Evolutionary conservation across 129 eudicot genomes (phyloP).

Genomic region (Lactuca saligna): DNA sequence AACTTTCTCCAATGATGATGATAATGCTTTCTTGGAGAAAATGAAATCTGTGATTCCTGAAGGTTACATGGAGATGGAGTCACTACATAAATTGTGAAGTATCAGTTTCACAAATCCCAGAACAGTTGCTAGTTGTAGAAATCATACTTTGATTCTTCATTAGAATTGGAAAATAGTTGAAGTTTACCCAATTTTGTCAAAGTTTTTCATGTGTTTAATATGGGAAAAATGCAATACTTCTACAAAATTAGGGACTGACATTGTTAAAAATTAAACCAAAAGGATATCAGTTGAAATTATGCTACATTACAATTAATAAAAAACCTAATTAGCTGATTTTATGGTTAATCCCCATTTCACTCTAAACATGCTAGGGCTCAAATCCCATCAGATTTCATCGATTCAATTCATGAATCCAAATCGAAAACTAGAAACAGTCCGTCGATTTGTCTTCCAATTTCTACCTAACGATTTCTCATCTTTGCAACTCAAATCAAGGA

Average conservation of each 20-base stretch:
- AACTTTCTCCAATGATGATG: slow-evolving; percentile 5
- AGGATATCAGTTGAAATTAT: neutral
- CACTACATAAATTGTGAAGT: slow-evolving; percentile 29
- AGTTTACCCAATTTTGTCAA: neutral
- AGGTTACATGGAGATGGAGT: slow-evolving; percentile 41
- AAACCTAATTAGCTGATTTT: too few relatives aligned
- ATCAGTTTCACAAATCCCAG: neutral
- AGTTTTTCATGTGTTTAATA: too few relatives aligned
- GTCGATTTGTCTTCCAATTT: too few relatives aligned
- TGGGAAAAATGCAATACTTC: neutral
- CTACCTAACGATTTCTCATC: too few relatives aligned
- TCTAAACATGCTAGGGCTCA: too few relatives aligned
- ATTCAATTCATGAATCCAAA: too few relatives aligned
- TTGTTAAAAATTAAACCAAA: neutral
- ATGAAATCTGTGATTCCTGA: slow-evolving; percentile 44
- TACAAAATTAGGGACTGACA: neutral
- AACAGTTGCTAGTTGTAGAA: neutral
- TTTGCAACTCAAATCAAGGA: too few relatives aligned
- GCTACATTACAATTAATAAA: neutral
- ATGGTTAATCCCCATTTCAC: too few relatives aligned
- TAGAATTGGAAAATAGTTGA: neutral
- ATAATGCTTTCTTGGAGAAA: slow-evolving; percentile 34
- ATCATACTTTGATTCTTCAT: neutral
- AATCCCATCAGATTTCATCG: too few relatives aligned
- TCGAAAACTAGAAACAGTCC: too few relatives aligned